These are phyloP conservation scores for Cladophialophora carrionii DNA, from an alignment of 2,329 filamentous ascomycete species.

Conservation along the genomic window DNA sequence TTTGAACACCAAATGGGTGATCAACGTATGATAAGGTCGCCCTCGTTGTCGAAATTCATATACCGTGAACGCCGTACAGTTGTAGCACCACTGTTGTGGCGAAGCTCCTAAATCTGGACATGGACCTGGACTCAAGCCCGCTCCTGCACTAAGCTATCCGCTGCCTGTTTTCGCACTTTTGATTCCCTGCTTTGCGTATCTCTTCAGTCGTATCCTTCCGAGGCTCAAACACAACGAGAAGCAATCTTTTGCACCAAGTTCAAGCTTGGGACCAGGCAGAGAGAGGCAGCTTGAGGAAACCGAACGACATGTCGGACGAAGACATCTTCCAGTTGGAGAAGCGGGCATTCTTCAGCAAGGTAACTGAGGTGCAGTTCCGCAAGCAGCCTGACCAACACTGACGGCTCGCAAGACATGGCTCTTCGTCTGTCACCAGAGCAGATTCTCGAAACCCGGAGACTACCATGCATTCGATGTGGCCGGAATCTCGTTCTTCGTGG, in stretches of 20 bases:
- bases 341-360: constrained; percentile 56
- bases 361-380: constrained; percentile 49
- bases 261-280: constrained; percentile 28
- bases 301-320: constrained; percentile 36
- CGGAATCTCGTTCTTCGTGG: constrained; percentile 60
- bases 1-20: constrained; percentile 3
- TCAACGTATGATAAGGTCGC: constrained; percentile 9
- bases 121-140: constrained; percentile 4
- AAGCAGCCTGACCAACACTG: constrained; percentile 22
- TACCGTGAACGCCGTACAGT: neutral
- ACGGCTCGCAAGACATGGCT: constrained; percentile 41
- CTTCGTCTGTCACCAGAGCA: constrained; percentile 46
- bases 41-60: constrained; percentile 13
- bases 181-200: constrained; percentile 26
- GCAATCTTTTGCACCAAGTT: constrained; percentile 5
- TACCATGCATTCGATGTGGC: constrained; percentile 61
- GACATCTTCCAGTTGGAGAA: constrained; percentile 54
- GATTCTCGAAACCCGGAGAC: constrained; percentile 58
- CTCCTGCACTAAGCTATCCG: constrained; percentile 1
- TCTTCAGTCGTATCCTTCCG: constrained; percentile 23
- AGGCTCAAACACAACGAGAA: constrained; percentile 13
- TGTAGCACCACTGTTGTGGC: neutral
- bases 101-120: constrained; percentile 3
- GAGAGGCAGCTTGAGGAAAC: constrained; percentile 27
- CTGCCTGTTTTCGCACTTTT: constrained; percentile 26